Base-by-base conservation (phyloP, 2,329 filamentous ascomycete genomes). In the Ophiocordyceps camponoti-leonardi region DNA sequence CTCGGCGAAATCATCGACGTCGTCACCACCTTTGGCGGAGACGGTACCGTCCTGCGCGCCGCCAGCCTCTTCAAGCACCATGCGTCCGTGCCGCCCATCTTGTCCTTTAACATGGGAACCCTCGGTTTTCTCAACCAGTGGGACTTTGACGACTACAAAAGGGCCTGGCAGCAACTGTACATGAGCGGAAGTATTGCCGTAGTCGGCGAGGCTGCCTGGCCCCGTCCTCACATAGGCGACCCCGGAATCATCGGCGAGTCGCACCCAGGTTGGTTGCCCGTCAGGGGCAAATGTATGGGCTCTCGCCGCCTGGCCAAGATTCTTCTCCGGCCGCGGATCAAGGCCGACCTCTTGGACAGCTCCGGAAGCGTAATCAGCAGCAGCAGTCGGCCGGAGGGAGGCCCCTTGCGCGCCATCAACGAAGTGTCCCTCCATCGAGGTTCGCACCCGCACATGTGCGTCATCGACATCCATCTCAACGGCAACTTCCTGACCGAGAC, bases 81-180 rank as follows among this genome's bases (percentile, higher is more conserved):
- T 41, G 71, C 75, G 2, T 78, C 79, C 41, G 90, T 98, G 0
- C 92, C 92, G 0, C 92, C 92, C 0, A 83, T 98, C 31, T 69
- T 98, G 8, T 87, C 86, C 1, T 98, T 98, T 58, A 94, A 87
- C 59, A 95, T 98, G 86, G 92, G 92, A 6, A 93, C 90, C 0
- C 68, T 98, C 1, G 92, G 92, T 0, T 98, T 98, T 53, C 67
- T 98, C 8, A 88, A 90, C 16, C 90, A 96, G 63, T 98, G 90
- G 88, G 93, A 92, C 55, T 96, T 96, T 59, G 71, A 72, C 7
- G 88, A 96, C 55, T 86, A 93, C 66, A 94, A 94, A 64, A 75
- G 85, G 43, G 92, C 92, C 0, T 94, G 93, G 67, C 72, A 86
- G 43, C 86, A 95, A 58, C 86, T 92, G 45, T 95, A 93, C 65